These are phyloP conservation scores for Neofusicoccum cordaticola DNA, from an alignment of 2,329 filamentous ascomycete genomes.

Conservation along the genomic window DNA sequence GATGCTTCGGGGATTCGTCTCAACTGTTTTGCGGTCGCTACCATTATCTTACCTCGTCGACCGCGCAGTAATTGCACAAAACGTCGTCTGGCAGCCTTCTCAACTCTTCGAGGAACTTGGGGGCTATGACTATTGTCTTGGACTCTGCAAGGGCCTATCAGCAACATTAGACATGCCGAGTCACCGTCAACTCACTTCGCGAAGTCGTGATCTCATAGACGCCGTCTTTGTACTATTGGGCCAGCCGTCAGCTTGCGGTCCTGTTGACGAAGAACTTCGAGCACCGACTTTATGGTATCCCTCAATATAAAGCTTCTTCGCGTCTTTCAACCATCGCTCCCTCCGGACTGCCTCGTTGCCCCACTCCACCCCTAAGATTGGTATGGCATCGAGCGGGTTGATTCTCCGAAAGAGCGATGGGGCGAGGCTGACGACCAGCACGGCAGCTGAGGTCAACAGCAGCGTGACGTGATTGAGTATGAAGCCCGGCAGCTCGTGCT, in stretches of 20 bases:
- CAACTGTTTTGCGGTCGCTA: not conserved
- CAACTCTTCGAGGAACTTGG: conserved; percentile 31
- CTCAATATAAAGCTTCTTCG: conserved; percentile 27
- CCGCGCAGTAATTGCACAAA: conserved; percentile 29
- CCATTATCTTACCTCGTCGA: conserved; percentile 24
- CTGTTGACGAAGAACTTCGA: not conserved
- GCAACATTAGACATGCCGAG: not conserved
- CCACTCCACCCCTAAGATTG: not conserved
- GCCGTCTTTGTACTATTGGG: conserved; percentile 27
- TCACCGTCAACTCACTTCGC: not conserved
- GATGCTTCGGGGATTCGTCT: conserved; percentile 14
- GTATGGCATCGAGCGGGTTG: not conserved
- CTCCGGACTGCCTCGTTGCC: conserved; percentile 17
- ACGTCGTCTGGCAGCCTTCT: conserved; percentile 32
- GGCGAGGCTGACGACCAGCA: not conserved
- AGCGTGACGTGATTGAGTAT: no score
- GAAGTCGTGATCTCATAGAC: conserved; percentile 25
- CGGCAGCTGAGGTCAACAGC: no score
- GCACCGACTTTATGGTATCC: conserved; percentile 29
- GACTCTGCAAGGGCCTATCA: conserved; percentile 10
- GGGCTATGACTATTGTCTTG: conserved; percentile 26
- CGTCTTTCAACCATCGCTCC: conserved; percentile 24
- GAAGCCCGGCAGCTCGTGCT: no score
- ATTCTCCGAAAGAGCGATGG: not conserved
- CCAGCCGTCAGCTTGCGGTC: conserved; percentile 15